Evolutionary conservation across 352 stramenopile species (phyloP).

Genomic region (Thraustochytrium sp.): DNA sequence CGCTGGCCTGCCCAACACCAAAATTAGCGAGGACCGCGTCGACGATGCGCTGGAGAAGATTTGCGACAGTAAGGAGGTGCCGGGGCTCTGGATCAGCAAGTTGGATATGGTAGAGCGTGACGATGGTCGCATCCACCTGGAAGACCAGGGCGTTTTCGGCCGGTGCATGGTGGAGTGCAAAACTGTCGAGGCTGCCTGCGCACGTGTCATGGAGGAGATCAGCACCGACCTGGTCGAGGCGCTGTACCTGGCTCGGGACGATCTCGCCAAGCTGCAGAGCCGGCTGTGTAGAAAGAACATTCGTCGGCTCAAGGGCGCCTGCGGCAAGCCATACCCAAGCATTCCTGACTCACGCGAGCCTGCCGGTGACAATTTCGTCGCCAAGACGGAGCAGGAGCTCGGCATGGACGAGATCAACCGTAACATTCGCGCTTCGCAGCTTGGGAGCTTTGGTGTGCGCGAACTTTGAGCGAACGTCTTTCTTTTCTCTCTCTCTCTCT

Average conservation of each 20-base stretch:
- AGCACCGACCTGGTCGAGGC: slow-evolving; percentile 1
- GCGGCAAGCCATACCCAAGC: slow-evolving; percentile 16
- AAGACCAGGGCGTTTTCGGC: not conserved
- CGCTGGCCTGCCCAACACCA: slow-evolving; percentile 22
- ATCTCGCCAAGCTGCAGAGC: not conserved
- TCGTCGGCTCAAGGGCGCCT: slow-evolving; percentile 8
- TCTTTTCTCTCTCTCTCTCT: too few species aligned
- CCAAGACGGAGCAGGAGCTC: slow-evolving; percentile 27
- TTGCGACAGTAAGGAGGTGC: not conserved
- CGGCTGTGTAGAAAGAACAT: not conserved
- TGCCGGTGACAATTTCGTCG: not conserved
- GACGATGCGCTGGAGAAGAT: slow-evolving; percentile 30
- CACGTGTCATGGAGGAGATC: slow-evolving; percentile 2
- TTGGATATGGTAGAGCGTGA: slow-evolving; percentile 17
- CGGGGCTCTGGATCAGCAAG: not conserved
- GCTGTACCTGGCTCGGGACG: not conserved
- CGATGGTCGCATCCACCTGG: not conserved
- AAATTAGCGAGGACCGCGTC: slow-evolving; percentile 33
- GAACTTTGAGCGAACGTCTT: too few species aligned
- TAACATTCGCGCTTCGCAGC: not conserved
- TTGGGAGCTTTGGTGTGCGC: not conserved
- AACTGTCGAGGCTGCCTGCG: slow-evolving; percentile 5
- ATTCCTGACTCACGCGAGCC: not conserved
- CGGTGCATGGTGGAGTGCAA: slow-evolving; percentile 28
- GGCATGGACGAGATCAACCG: slow-evolving; percentile 40